These are phyloP conservation scores for Candida vartiovaarae DNA, from an alignment of 805 yeast species.

Conservation along the genomic window DNA sequence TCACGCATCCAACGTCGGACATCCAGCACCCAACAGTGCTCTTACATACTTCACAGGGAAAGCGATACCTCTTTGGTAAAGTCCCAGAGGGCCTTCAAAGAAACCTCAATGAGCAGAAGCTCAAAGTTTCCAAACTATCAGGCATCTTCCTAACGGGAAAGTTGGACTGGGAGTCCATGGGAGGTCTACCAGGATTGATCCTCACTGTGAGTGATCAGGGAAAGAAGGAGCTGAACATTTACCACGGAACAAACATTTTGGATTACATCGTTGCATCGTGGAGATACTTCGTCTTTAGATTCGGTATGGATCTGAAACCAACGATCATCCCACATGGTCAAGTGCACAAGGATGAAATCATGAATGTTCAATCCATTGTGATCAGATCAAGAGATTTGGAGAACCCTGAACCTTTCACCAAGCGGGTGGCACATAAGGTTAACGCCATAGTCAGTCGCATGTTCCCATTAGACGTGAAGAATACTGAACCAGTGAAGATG, in stretches of 20 bases:
- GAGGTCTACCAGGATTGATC: slow-evolving; percentile 90
- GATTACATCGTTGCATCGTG: slow-evolving; percentile 67
- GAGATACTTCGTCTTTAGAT: slow-evolving; percentile 81
- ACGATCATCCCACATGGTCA: slow-evolving; percentile 18
- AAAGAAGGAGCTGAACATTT: slow-evolving; percentile 45
- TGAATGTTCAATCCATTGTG: slow-evolving; percentile 19
- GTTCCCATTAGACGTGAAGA: slow-evolving; percentile 47
- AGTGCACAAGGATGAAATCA: slow-evolving; percentile 27
- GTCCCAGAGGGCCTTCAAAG: slow-evolving; percentile 86
- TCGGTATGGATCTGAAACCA: slow-evolving; percentile 49
- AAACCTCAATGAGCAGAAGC: slow-evolving; percentile 50
- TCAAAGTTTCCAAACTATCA: slow-evolving; percentile 49
- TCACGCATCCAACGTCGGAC: slow-evolving; percentile 60
- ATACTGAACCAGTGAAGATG: slow-evolving; percentile 30
- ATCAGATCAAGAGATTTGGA: slow-evolving; percentile 1
- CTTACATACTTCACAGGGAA: slow-evolving; percentile 31
- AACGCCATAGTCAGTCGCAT: slow-evolving; percentile 36
- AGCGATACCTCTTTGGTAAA: slow-evolving; percentile 63
- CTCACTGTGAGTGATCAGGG: slow-evolving; percentile 80
- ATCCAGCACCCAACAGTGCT: slow-evolving; percentile 48
- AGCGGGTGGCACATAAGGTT: slow-evolving; percentile 4
- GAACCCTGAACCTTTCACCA: slow-evolving; percentile 1
- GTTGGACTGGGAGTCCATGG: slow-evolving; percentile 68
- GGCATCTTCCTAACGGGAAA: slow-evolving; percentile 74
- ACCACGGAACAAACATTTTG: slow-evolving; percentile 40